Evolutionary conservation across 2,329 filamentous ascomycete genomes (phyloP).

Genomic region (Fusarium sp.): DNA sequence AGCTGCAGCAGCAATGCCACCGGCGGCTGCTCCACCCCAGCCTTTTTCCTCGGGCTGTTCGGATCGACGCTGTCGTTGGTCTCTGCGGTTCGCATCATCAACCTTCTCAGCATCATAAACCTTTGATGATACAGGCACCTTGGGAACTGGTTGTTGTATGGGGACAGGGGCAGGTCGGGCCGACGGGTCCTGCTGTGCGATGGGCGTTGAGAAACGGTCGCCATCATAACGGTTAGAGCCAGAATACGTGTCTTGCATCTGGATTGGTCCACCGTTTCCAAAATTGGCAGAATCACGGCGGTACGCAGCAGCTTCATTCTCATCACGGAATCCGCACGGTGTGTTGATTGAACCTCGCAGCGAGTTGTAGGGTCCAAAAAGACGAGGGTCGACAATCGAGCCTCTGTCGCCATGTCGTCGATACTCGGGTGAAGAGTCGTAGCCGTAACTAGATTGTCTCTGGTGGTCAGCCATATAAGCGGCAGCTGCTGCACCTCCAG

Average conservation of each 20-base stretch:
- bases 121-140: constrained; percentile 75
- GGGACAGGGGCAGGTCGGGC: constrained; percentile 70
- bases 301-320: constrained; percentile 46
- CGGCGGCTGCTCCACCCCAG: constrained; percentile 59
- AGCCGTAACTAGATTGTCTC: constrained; percentile 44
- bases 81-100: constrained; percentile 52
- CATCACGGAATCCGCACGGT: constrained; percentile 65
- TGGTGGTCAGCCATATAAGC: constrained; percentile 53
- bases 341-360: constrained; percentile 65
- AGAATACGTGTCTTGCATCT: constrained; percentile 74
- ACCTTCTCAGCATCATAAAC: constrained; percentile 69
- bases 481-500: constrained; percentile 56
- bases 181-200: constrained; percentile 55
- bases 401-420: constrained; percentile 53
- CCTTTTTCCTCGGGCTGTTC: constrained; percentile 54
- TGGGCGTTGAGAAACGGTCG: constrained; percentile 61
- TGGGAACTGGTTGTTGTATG: constrained; percentile 87
- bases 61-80: constrained; percentile 50
- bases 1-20: constrained; percentile 62
- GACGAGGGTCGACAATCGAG: constrained; percentile 66
- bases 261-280: constrained; percentile 36
- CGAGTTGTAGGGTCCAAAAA: constrained; percentile 72
- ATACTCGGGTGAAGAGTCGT: constrained; percentile 19
- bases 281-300: constrained; percentile 42
- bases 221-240: constrained; percentile 71